Evolutionary conservation across 1,139 yeast genomes (phyloP), one percentile per base, ranked within the genome.

Genomic region (Taphrina flavorubra): DNA sequence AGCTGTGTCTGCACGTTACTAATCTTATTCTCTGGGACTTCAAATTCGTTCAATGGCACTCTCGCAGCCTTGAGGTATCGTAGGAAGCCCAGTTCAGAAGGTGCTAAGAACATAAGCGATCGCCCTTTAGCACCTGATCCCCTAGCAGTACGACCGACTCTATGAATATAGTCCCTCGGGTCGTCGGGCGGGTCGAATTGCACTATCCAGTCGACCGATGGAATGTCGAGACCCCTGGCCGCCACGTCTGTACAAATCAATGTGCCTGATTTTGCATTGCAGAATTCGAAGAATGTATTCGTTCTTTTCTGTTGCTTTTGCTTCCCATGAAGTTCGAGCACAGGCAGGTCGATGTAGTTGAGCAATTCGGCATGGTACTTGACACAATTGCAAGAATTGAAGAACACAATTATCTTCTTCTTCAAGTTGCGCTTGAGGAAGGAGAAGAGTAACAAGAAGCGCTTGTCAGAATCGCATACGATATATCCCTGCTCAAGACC

Each of bases 131-230:
- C 98, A 65, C 85, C 78, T 25, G 96, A 84, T 70, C 98, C 99
- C 81, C 99, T 87, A 18, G 99, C 99, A 37, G 99, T 94, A 83
- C 99, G 88, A 72, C 99, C 99, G 47, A 94, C 98, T 79, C 98
- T 87, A 80, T 94, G 99, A 75, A 94, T 92, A 77, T 94, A 94
- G 80, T 92, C 97, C 80, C 97, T 87, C 78, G 98, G 98, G 80
- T 94, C 98, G 87, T 94, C 98, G 77, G 98, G 98, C 64, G 98
- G 98, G 78, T 94, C 97, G 75, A 90, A 92, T 81, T 94, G 98
- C 72, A 94, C 87, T 75, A 94, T 94, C 97, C 98, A 94, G 80
- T 92, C 97, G 68, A 94, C 98, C 39, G 96, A 89, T 65, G 97
- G 97, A 73, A 94, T 92, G 81, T 94, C 99, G 74, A 94, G 85